Evolutionary conservation across 495 filamentous ascomycete genomes (phyloP).

Genomic region (Podospora fimiseda): DNA sequence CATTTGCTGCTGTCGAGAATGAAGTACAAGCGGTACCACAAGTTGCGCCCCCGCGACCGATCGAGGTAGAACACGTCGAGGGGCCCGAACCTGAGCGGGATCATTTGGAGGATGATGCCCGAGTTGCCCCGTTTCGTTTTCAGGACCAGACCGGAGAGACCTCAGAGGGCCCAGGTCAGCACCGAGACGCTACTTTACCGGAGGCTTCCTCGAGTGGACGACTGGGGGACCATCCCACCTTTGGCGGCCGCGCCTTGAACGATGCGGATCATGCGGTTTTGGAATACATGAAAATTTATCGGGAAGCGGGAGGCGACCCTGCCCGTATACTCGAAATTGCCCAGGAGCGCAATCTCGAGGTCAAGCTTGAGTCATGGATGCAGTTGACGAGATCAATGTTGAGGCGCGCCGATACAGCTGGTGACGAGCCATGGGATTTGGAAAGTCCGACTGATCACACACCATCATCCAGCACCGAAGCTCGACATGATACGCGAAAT

Average conservation of each 20-base stretch:
- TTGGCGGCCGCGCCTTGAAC: background rate
- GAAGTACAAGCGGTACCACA: constrained; percentile 39
- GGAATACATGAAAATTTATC: constrained; percentile 46
- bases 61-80: too few relatives aligned
- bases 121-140: background rate
- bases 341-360: constrained; percentile 51
- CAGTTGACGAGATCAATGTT: constrained; percentile 28
- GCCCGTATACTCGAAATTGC: constrained; percentile 56
- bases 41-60: constrained; percentile 4
- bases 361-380: constrained; percentile 50
- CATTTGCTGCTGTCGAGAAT: constrained; percentile 47
- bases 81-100: constrained; percentile 16
- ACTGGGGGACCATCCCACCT: background rate
- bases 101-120: background rate
- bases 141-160: too few relatives aligned
- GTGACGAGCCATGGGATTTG: constrained; percentile 1
- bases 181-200: too few relatives aligned
- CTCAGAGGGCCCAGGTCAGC: too few relatives aligned
- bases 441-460: background rate
- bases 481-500: background rate
- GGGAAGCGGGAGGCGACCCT: constrained; percentile 51
- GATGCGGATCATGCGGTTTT: constrained; percentile 20
- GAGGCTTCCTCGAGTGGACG: background rate
- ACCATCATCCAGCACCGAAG: background rate
- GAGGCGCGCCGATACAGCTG: constrained; percentile 3